Evolutionary conservation across 225 moss, liverwort and hornwort species (phyloP).

Genomic region (Marchantia paleacea): DNA sequence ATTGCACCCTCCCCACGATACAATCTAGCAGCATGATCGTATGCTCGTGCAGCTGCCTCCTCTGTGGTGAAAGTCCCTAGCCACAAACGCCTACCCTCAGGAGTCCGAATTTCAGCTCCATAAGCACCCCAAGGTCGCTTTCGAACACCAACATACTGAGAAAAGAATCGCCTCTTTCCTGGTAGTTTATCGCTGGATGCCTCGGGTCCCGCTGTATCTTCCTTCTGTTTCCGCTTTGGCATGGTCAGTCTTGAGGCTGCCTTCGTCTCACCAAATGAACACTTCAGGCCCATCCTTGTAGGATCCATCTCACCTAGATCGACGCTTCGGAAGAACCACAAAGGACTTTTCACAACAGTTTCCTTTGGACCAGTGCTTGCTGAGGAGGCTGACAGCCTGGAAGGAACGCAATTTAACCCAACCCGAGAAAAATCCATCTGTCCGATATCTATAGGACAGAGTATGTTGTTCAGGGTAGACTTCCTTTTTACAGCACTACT

Average conservation of each 20-base stretch:
- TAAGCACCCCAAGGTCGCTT: slow-evolving; percentile 99
- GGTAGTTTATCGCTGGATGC: slow-evolving; percentile 38
- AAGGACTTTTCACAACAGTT: slow-evolving; percentile 39
- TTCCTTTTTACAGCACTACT: slow-evolving; percentile 42
- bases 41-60: slow-evolving; percentile 93
- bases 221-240: slow-evolving; percentile 62
- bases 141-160: slow-evolving; percentile 90
- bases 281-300: slow-evolving; percentile 73
- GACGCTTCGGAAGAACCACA: slow-evolving; percentile 56
- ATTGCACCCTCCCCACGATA: slow-evolving; percentile 94
- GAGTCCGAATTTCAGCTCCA: slow-evolving; percentile 97
- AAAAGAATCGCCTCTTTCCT: slow-evolving; percentile 85
- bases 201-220: slow-evolving; percentile 50
- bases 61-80: slow-evolving; percentile 96
- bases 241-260: slow-evolving; percentile 47
- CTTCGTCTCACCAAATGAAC: slow-evolving; percentile 70
- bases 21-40: slow-evolving; percentile 85
- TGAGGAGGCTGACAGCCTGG: slow-evolving; percentile 28
- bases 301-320: slow-evolving; percentile 86
- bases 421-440: slow-evolving; percentile 60
- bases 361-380: slow-evolving; percentile 41
- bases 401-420: slow-evolving; percentile 55
- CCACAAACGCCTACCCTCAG: slow-evolving; percentile 92
- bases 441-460: slow-evolving; percentile 67
- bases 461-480: slow-evolving; percentile 39